Base-by-base conservation (phyloP, 2,329 filamentous ascomycete genomes). In the Fusarium tupiense region DNA sequence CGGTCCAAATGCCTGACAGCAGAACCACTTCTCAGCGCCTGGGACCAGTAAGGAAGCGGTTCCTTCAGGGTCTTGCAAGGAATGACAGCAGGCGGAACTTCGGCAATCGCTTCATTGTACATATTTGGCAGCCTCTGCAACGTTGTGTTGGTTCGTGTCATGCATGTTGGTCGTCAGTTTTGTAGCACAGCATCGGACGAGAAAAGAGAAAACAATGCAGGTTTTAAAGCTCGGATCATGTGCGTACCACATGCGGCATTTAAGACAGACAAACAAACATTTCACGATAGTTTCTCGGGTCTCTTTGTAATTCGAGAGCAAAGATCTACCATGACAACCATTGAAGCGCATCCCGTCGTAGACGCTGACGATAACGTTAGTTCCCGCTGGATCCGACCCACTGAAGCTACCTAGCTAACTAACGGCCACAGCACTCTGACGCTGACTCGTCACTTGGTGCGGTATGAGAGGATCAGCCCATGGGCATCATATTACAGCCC, bases 131-230 rank as follows among this genome's bases (percentile, higher is more conserved):
- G 37, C 14, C 8, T 33, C 17, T 46, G 38, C 5, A 24, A 35
- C 38, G 22, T 10, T 50, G 20, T 46, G 31, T 40, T 61, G 62
- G 38, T 40, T 43, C 37, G 20, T 20, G 22, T 24, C 24, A 58
- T 67, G 65, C 65, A 67, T 47, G 53, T 61, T 53, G 38, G 62
- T 41, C 40, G 26, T 31, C 40, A 31, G 19, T 6, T 49, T 29
- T 31, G 8, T n/a, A 31, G 11, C 11, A 40, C 26, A 24, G 31
- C 24, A 35, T 43, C 20, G 35, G n/a, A 22, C 12, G 46, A 67
- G 46, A 64, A 20, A 61, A 61, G 65, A 67, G 63, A 31, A 20
- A 67, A 68, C 63, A 67, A 68, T 61, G 35, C 40, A 40, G 9
- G 40, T 26, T 40, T 43, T 19, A 9, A 11, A 24, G 12, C 40